Conservation (phyloP, 1,284 basidiomycete genomes). For the Cutaneotrichosporon cyanovorans region DNA sequence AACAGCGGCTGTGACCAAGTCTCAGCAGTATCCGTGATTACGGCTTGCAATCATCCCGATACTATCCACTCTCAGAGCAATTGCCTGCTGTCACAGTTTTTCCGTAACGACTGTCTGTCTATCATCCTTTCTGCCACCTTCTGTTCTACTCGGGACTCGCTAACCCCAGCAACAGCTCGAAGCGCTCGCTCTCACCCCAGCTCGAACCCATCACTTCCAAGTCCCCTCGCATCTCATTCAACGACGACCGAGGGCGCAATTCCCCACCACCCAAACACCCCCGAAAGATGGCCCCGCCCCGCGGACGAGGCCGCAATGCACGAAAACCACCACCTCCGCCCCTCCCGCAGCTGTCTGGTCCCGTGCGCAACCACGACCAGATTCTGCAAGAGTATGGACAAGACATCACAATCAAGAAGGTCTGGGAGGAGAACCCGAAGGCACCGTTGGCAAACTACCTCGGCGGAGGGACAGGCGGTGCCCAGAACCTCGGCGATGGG, state of each 20-base stretch:
- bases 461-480: constrained; percentile 26
- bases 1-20: too few species aligned
- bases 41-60: too few species aligned
- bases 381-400: constrained; percentile 23
- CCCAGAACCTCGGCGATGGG: constrained; percentile 22
- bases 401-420: constrained; percentile 27
- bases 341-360: constrained; percentile 17
- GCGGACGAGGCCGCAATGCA: neutral
- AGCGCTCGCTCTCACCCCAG: neutral
- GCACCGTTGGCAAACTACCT: constrained; percentile 42
- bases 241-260: too few species aligned
- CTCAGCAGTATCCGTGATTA: too few species aligned
- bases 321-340: constrained; percentile 3
- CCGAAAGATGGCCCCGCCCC: neutral
- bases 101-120: too few species aligned
- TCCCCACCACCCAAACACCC: neutral
- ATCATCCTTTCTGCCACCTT: too few species aligned
- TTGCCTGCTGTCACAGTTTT: too few species aligned
- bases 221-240: neutral
- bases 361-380: constrained; percentile 23
- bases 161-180: too few species aligned
- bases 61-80: too few species aligned
- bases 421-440: constrained; percentile 44
- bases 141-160: too few species aligned
- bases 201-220: neutral